A percentile compares a stretch with the other conserved stretches of the same genome.
These are phyloP conservation scores for Leccinum aurantiacum DNA, from an alignment of 768 basidiomycete species.

Conservation along the genomic window DNA sequence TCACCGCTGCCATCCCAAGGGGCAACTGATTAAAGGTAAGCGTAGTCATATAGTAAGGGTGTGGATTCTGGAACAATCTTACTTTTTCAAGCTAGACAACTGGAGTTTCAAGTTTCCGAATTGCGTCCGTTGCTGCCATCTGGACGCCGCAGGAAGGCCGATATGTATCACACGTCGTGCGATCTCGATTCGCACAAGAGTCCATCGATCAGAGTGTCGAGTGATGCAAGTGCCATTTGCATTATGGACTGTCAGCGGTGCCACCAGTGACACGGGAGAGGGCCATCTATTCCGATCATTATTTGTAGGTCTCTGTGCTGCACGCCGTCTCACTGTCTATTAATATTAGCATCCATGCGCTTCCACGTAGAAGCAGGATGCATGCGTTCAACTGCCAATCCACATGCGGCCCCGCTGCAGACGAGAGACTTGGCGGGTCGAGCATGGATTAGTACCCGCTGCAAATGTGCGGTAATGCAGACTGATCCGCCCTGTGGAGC, in stretches of 20 bases:
- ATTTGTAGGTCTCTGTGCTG: neutral
- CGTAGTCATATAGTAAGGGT: neutral
- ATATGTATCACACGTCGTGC: neutral
- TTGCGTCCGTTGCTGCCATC: neutral
- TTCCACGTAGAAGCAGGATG: neutral
- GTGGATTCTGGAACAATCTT: constrained; percentile 4
- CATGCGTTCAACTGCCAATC: neutral
- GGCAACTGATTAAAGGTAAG: neutral
- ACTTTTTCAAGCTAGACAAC: constrained; percentile 15
- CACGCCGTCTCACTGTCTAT: constrained; percentile 3
- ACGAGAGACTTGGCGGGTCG: neutral
- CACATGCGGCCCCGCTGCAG: neutral
- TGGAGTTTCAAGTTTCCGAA: neutral
- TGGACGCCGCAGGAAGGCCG: constrained; percentile 2
- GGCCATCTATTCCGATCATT: neutral
- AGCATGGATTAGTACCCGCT: neutral
- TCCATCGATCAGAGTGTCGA: neutral
- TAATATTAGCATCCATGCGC: constrained; percentile 6
- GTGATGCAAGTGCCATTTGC: neutral
- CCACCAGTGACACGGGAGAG: neutral
- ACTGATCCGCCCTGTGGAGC: constrained; percentile 10
- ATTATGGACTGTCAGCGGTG: constrained; percentile 3
- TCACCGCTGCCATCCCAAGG: neutral
- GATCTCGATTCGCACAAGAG: neutral
- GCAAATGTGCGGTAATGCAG: constrained; percentile 1